phyloP scores from a whole-genome alignment of 805 yeast genomes.

The Millerozyma acaciae region DNA sequence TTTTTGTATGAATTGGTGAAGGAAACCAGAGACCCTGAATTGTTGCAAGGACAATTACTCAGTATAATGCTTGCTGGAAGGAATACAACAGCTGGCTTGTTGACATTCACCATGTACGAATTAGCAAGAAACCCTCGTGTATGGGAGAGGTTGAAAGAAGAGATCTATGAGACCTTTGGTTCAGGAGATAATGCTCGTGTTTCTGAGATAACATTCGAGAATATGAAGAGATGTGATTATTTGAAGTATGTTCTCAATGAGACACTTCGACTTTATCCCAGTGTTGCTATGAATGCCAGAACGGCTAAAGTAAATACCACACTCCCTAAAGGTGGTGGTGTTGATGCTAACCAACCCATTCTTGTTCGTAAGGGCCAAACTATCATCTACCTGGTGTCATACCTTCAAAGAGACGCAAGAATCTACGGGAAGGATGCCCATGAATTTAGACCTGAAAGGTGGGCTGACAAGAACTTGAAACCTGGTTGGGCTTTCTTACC shows the following conservation, averaged over 20 bases:
- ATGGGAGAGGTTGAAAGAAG: slow-evolving; percentile 34
- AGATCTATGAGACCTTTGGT: slow-evolving; percentile 29
- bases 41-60: slow-evolving; percentile 48
- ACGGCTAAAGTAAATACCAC: slow-evolving; percentile 27
- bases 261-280: slow-evolving; percentile 46
- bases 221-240: slow-evolving; percentile 45
- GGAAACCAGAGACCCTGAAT: slow-evolving; percentile 45
- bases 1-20: slow-evolving; percentile 46
- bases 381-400: slow-evolving; percentile 17
- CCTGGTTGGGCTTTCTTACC: slow-evolving; percentile 35
- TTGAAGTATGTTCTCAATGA: slow-evolving; percentile 47
- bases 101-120: slow-evolving; percentile 42
- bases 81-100: slow-evolving; percentile 50
- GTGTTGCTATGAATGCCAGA: slow-evolving; percentile 29
- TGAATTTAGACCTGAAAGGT: slow-evolving; percentile 36
- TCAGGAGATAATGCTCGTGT: slow-evolving; percentile 26
- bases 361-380: slow-evolving; percentile 16
- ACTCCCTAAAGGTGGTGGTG: slow-evolving; percentile 32
- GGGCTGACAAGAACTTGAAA: slow-evolving; percentile 24
- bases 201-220: slow-evolving; percentile 42
- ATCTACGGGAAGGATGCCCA: slow-evolving; percentile 33
- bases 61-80: slow-evolving; percentile 52
- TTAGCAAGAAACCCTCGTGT: slow-evolving; percentile 41
- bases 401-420: slow-evolving; percentile 19
- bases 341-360: slow-evolving; percentile 21